phyloP scores from a whole-genome alignment of 805 yeast species.

The Teunomyces stri region DNA sequence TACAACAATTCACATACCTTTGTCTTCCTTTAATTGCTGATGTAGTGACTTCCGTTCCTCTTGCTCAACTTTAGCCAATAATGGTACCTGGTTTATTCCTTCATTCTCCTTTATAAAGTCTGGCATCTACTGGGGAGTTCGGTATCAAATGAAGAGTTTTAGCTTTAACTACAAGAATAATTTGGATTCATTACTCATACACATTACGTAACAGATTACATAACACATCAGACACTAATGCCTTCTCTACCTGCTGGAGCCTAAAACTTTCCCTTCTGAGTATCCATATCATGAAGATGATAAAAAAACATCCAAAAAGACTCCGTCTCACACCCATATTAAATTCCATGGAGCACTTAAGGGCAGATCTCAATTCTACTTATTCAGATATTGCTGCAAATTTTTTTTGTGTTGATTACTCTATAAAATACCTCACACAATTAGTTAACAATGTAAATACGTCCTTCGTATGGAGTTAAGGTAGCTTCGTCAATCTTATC shows the following conservation, averaged over 20 bases:
- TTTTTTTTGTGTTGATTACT: not conserved
- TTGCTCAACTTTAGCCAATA: constrained; percentile 12
- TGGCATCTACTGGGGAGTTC: constrained; percentile 6
- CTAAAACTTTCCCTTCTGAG: too few species aligned
- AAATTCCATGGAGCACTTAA: too few species aligned
- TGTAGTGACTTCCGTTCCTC: constrained; percentile 37
- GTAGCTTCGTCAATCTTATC: constrained; percentile 18
- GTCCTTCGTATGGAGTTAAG: constrained; percentile 46
- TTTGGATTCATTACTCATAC: too few species aligned
- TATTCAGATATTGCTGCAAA: not conserved
- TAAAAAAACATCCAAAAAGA: too few species aligned
- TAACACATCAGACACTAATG: too few species aligned
- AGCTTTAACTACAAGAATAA: too few species aligned
- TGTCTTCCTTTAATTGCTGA: constrained; percentile 41
- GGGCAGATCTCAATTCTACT: too few species aligned
- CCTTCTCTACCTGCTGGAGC: too few species aligned
- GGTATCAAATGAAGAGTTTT: not conserved
- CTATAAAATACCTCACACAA: not conserved
- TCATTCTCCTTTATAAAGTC: constrained; percentile 10
- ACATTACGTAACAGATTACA: too few species aligned
- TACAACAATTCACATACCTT: constrained; percentile 25
- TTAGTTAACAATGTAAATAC: constrained; percentile 31
- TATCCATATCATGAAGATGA: too few species aligned
- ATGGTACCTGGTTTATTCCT: constrained; percentile 1
- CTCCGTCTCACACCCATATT: too few species aligned